Evolutionary conservation across 768 basidiomycete genomes (phyloP).

Genomic region (Daedalea quercina): DNA sequence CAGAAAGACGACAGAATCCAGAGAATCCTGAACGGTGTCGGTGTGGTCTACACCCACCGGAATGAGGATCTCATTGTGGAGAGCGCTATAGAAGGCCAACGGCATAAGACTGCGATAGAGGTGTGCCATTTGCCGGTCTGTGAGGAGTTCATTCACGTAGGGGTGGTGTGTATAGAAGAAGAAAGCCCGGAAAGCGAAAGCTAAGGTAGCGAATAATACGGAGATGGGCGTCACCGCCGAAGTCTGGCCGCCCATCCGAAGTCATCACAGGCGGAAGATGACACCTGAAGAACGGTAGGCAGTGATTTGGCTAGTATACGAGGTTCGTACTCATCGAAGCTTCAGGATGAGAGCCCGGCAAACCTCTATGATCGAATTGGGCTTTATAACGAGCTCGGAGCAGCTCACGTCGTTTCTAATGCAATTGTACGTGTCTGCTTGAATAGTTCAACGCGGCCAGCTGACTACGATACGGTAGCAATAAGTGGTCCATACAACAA

Average conservation of each 20-base stretch:
- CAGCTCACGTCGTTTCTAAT: conserved; percentile 52
- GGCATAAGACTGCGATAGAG: conserved; percentile 46
- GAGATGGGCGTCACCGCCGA: conserved; percentile 27
- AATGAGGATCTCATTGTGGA: conserved; percentile 67
- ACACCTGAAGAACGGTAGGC: conserved; percentile 47
- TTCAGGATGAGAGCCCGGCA: conserved; percentile 48
- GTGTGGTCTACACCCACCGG: conserved; percentile 66
- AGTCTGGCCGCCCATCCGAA: conserved; percentile 61
- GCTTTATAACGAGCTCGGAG: conserved; percentile 44
- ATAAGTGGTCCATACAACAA: conserved; percentile 16
- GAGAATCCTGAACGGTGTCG: conserved; percentile 49
- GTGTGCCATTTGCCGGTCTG: conserved; percentile 28
- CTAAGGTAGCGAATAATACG: conserved; percentile 9
- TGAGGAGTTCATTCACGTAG: too few species aligned
- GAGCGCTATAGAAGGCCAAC: conserved; percentile 62
- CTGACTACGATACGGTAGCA: conserved; percentile 7
- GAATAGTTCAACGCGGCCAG: background rate
- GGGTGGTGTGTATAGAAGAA: conserved; percentile 18
- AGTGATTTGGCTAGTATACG: background rate
- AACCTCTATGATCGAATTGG: conserved; percentile 55
- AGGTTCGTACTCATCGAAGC: background rate
- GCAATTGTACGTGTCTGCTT: conserved; percentile 48
- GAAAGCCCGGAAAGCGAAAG: conserved; percentile 14
- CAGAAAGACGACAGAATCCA: conserved; percentile 42
- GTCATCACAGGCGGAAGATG: conserved; percentile 43